Base-by-base conservation (phyloP, 495 filamentous ascomycete genomes). In the Trichoderma reesei region DNA sequence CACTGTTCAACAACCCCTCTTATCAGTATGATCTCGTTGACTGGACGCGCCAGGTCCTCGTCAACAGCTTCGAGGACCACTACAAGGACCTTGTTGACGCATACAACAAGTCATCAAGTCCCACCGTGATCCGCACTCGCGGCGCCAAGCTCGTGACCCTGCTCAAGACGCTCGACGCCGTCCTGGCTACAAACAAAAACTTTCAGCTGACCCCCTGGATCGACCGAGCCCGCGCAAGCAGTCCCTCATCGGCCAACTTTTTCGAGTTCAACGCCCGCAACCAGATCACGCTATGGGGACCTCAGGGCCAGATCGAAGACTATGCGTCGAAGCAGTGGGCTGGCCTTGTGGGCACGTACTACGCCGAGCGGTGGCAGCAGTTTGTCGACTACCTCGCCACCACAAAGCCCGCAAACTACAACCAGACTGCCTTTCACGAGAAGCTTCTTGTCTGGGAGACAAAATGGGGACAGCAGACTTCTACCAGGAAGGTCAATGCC, bases 251-350 rank as follows among this genome's bases (percentile, higher is more conserved):
- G 36, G 71, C 72, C 59, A 67, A 74, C 16, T 82, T 77, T 66
- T 72, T 76, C 63, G 80, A 81, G 64, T 82, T 81, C 65, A 72
- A 83, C 44, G 81, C 81, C 8, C 75, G 78, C 54, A 82, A 83
- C 64, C 80, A 83, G 64, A 75, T 83, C 62, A 83, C 81, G 14
- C 72, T 82, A 4, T 84, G 80, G 80, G 82, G 82, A 0, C 81
- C 80, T 0, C 67, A 66, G 3, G 79, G 80, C 11, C 68, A 84
- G 66, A 80, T 83, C 34, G 72, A 65, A 34, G 81, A 83, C 66
- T 83, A 83, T 65, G 79, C 79, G 2, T 77, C 74, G 0, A 82
- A 82, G 65, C 67, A 69, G 42, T 84, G 80, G 81, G 73, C 73
- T 44, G 80, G 80, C 6, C 66, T 84, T 2, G 73, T 83, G 1